A percentile compares a stretch with the other conserved stretches of the same genome.
Evolutionary conservation across 2,329 filamentous ascomycete genomes (phyloP).

Genomic region (Didymella exigua): DNA sequence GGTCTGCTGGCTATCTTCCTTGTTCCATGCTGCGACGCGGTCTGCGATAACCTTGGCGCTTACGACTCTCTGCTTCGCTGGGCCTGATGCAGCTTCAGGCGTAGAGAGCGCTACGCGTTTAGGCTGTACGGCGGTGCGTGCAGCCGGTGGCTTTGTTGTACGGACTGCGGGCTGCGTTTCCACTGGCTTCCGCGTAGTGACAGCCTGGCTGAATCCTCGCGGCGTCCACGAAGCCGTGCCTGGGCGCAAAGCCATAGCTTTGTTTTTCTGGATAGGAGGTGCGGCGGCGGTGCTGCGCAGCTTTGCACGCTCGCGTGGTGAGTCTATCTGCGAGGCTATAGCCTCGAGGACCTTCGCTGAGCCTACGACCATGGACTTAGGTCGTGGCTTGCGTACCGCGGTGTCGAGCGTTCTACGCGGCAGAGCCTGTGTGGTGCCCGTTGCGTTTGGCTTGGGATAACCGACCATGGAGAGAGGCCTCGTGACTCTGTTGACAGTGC

Average conservation of each 20-base stretch:
- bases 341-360: conserved; percentile 6
- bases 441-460: background rate
- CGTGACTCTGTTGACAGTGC: background rate
- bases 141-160: background rate
- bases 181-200: background rate
- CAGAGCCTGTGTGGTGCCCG: background rate
- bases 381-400: conserved; percentile 9
- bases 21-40: conserved; percentile 24
- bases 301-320: conserved; percentile 9
- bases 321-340: conserved; percentile 5
- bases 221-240: background rate
- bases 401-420: background rate
- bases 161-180: background rate
- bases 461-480: conserved; percentile 3
- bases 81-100: background rate
- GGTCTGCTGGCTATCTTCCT: conserved; percentile 8
- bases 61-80: conserved; percentile 10
- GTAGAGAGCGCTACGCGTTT: background rate
- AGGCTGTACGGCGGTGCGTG: background rate
- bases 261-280: background rate
- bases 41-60: conserved; percentile 23
- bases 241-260: conserved; percentile 1
- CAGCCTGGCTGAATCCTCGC: background rate
- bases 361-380: conserved; percentile 15
- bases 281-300: background rate